Evolutionary conservation across 768 basidiomycete genomes (phyloP), one percentile per base, ranked within the genome.

Genomic region (Psilocybe cyanescens): DNA sequence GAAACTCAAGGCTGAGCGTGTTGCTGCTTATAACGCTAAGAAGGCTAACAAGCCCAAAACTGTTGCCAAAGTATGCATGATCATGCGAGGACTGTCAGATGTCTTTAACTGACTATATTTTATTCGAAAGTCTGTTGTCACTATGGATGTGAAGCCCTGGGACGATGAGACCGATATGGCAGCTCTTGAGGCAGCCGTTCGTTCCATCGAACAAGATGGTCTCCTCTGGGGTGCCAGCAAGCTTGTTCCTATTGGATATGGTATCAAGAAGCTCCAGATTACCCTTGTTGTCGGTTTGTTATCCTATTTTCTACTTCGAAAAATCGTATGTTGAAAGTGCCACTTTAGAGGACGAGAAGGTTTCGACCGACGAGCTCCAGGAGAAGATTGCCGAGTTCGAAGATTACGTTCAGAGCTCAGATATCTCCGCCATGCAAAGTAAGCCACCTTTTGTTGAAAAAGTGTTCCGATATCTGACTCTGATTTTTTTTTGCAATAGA

Each of bases 131-230:
- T 99, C 97, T 67, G 88, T 99, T 63, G 97, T 99, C 54, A 99
- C 97, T 50, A 80, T 99, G 68, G 97, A 99, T 68, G 95, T 99
- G 64, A 99, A 99, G 80, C 96, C 97, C 44, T 97, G 95, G 97
- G 97, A 99, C 75, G 97, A 99, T 73, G 95, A 97, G 81, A 99
- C 97, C 54, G 94, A 98, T 77, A 96, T 99, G 96, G 83, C 72
- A 47, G 91, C 81, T 54, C 82, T 99, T 68, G 97, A 99, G 78
- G 76, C 81, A 14, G 71, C 84, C 45, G 97, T 99, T 57, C 88
- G 97, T 62, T 88, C 93, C 19, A 88, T 99, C 69, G 85, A 92
- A 76, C 79, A 86, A 80, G 89, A 91, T 44, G 97, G 97, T 72
- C 90, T 99, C 60, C 85, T 98, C 52, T 99, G 97, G 97, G 97